phyloP scores from a whole-genome alignment of 768 basidiomycete genomes.

The Tylopilus rubrobrunneus region DNA sequence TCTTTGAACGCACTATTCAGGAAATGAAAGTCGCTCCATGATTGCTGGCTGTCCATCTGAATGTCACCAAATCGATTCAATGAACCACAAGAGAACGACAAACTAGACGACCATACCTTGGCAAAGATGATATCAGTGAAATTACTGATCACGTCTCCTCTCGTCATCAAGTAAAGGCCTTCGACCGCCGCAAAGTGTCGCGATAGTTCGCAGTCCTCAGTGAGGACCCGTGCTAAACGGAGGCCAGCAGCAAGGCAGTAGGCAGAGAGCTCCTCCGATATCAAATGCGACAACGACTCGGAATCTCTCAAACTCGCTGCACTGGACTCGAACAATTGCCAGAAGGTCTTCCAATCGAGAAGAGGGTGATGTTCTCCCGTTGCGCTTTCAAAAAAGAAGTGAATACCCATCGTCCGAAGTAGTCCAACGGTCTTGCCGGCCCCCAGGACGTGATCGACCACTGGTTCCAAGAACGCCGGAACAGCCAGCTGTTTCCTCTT shows the following conservation, averaged over 20 bases:
- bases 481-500: conserved; percentile 30
- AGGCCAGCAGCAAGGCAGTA: conserved; percentile 51
- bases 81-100: not conserved
- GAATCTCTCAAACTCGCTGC: conserved; percentile 43
- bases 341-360: conserved; percentile 42
- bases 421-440: conserved; percentile 79
- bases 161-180: conserved; percentile 69
- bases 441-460: conserved; percentile 55
- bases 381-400: conserved; percentile 13
- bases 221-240: conserved; percentile 52
- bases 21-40: conserved; percentile 82
- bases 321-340: conserved; percentile 35
- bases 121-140: conserved; percentile 72
- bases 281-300: conserved; percentile 55
- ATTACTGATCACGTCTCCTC: conserved; percentile 73
- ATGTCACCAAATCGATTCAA: not conserved
- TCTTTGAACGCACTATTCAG: conserved; percentile 75
- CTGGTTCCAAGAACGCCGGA: conserved; percentile 60
- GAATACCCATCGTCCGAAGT: conserved; percentile 49
- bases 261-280: conserved; percentile 62
- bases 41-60: conserved; percentile 71
- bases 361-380: conserved; percentile 27
- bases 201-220: conserved; percentile 64
- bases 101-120: conserved; percentile 44
- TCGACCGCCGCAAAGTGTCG: conserved; percentile 62